These are phyloP conservation scores for Solanum habrochaites DNA, from an alignment of 257 asterid genomes.

Conservation along the genomic window DNA sequence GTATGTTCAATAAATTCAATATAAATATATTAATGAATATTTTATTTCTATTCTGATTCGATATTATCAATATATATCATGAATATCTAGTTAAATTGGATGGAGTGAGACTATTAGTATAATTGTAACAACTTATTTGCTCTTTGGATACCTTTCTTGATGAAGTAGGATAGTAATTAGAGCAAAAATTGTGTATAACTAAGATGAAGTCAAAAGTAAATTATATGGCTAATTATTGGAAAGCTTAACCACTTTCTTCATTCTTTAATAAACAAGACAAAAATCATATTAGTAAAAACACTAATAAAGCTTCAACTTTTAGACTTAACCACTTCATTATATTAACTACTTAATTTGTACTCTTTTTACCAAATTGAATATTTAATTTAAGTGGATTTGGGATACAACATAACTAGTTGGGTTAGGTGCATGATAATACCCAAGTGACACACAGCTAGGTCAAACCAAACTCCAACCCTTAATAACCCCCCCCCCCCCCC, in stretches of 20 bases:
- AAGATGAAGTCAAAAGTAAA: neutral
- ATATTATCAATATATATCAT: neutral
- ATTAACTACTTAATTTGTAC: neutral
- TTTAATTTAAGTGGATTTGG: neutral
- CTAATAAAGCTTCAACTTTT: neutral
- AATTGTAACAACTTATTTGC: neutral
- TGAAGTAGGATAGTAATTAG: neutral
- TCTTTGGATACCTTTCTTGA: neutral
- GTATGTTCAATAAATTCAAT: no score
- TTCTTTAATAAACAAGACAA: neutral
- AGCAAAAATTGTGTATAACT: neutral
- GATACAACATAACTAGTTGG: constrained; percentile 15
- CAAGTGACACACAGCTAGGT: constrained; percentile 15
- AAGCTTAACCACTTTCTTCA: neutral
- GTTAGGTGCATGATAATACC: constrained; percentile 33
- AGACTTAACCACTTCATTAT: neutral
- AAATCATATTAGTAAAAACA: neutral
- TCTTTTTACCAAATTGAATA: constrained; percentile 1
- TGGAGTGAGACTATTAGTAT: neutral
- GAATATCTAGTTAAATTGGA: neutral
- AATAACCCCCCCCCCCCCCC: no score
- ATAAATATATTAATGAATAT: no score
- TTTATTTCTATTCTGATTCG: neutral
- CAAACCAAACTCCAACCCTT: constrained; percentile 40
- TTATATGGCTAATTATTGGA: neutral